Conservation (phyloP, 1,139 yeast species). For the Sugiyamaella castrensis region DNA sequence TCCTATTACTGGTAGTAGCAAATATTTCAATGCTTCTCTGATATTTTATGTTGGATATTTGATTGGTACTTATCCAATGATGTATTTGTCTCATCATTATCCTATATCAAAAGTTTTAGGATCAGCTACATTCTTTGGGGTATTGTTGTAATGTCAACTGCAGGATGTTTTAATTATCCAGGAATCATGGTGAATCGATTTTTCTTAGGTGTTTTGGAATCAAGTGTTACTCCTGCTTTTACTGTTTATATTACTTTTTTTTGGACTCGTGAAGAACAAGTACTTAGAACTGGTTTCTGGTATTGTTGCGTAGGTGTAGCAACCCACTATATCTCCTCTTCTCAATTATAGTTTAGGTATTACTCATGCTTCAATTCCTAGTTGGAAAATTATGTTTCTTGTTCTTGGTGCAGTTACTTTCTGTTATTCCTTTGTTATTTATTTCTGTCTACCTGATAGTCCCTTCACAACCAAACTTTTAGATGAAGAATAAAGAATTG, state of each 20-base stretch:
- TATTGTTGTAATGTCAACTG: slow-evolving; percentile 13
- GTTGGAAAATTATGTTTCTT: slow-evolving; percentile 20
- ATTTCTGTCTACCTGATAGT: too few species aligned
- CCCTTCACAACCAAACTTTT: slow-evolving; percentile 19
- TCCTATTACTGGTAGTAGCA: slow-evolving; percentile 30
- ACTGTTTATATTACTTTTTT: slow-evolving; percentile 16
- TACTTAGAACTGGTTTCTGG: slow-evolving; percentile 15
- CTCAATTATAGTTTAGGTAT: slow-evolving; percentile 12
- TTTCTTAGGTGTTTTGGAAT: slow-evolving; percentile 18
- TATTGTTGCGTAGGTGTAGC: slow-evolving; percentile 9
- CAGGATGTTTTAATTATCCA: slow-evolving; percentile 12
- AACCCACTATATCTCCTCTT: slow-evolving; percentile 10
- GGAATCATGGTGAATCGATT: slow-evolving; percentile 16
- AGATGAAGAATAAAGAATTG: slow-evolving; percentile 16
- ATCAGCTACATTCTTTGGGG: slow-evolving; percentile 18
- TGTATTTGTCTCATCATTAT: slow-evolving; percentile 47
- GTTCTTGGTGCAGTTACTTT: slow-evolving; percentile 5
- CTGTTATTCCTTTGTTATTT: too few species aligned
- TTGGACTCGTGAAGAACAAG: slow-evolving; percentile 19
- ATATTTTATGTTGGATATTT: slow-evolving; percentile 48
- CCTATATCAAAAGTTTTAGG: slow-evolving; percentile 46
- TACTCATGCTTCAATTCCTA: slow-evolving; percentile 12
- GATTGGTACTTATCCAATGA: slow-evolving; percentile 43
- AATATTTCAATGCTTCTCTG: slow-evolving; percentile 48
- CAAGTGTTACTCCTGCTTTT: slow-evolving; percentile 16